Evolutionary conservation across 106 monocot species (phyloP).

Genomic region (Xerophyta viscosa): DNA sequence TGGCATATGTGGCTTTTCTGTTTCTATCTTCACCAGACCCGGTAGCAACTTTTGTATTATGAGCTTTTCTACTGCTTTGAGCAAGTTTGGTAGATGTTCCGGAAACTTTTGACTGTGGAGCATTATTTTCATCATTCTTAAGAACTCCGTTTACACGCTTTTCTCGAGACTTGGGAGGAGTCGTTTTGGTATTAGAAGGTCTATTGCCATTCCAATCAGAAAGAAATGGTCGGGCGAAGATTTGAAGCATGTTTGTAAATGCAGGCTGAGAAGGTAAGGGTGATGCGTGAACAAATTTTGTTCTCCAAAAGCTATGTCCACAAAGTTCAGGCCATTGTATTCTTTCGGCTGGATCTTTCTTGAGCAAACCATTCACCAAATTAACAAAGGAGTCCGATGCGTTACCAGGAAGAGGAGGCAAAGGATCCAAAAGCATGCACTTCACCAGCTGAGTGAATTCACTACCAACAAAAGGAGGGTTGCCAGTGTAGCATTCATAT

Average conservation of each 20-base stretch:
- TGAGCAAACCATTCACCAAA: constrained; percentile 58
- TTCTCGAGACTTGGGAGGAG: constrained; percentile 41
- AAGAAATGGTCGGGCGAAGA: constrained; percentile 37
- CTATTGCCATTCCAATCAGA: constrained; percentile 50
- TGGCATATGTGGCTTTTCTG: constrained; percentile 24
- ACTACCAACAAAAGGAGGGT: constrained; percentile 70
- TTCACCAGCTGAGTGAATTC: constrained; percentile 90
- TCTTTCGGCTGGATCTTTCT: constrained; percentile 89
- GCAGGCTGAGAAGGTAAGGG: constrained; percentile 72
- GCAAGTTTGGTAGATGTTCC: constrained; percentile 52
- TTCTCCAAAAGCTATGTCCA: constrained; percentile 82
- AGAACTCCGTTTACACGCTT: constrained; percentile 21
- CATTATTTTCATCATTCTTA: constrained; percentile 49
- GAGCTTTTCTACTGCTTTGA: constrained; percentile 30
- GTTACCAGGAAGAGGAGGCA: constrained; percentile 63
- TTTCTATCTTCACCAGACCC: constrained; percentile 37
- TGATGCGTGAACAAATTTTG: constrained; percentile 39
- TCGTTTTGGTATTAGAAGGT: constrained; percentile 35
- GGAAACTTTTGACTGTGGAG: constrained; percentile 17
- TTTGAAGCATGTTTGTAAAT: constrained; percentile 54
- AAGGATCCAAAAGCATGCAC: constrained; percentile 75
- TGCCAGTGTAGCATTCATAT: constrained; percentile 87
- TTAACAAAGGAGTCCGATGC: constrained; percentile 58
- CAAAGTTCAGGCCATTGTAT: constrained; percentile 84
- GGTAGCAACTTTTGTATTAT: constrained; percentile 32